Conservation (phyloP, 148 eudicot genomes). For the Chenopodium berlandieri region DNA sequence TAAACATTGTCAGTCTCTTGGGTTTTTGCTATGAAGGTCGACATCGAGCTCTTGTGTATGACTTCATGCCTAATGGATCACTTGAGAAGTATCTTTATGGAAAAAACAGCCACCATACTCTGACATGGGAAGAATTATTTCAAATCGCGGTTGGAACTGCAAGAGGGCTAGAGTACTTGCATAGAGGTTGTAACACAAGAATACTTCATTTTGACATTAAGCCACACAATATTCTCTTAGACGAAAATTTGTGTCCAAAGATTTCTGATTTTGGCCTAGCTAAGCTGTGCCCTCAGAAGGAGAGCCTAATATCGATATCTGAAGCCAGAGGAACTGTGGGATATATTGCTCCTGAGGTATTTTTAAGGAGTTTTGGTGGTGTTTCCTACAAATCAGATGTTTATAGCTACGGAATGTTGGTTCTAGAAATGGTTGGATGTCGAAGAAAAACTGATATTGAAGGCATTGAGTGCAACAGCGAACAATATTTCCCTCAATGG, state of each 20-base stretch:
- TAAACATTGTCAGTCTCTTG: conserved; percentile 55
- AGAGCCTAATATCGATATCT: conserved; percentile 30
- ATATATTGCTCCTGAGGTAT: conserved; percentile 39
- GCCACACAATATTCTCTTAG: conserved; percentile 45
- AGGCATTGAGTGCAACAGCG: conserved; percentile 3
- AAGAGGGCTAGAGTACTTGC: conserved; percentile 43
- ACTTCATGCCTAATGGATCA: conserved; percentile 69
- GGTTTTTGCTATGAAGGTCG: conserved; percentile 59
- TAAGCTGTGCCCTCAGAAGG: conserved; percentile 30
- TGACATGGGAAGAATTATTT: conserved; percentile 22
- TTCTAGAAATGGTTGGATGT: conserved; percentile 35
- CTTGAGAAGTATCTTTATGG: conserved; percentile 28
- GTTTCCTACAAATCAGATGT: conserved; percentile 37
- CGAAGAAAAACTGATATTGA: conserved; percentile 9
- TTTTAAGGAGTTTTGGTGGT: conserved; percentile 29
- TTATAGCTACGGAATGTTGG: conserved; percentile 34
- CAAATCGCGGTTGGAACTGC: conserved; percentile 39
- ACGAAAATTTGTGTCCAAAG: conserved; percentile 35
- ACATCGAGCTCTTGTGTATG: conserved; percentile 67
- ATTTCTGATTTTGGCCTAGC: conserved; percentile 47
- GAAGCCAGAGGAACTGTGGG: conserved; percentile 40
- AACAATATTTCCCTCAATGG: conserved; percentile 30
- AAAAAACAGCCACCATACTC: neutral
- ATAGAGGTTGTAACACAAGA: conserved; percentile 46
- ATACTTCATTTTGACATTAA: conserved; percentile 44